phyloP scores from a whole-genome alignment of 1,139 yeast genomes.

The Geotrichum bryndzae region DNA sequence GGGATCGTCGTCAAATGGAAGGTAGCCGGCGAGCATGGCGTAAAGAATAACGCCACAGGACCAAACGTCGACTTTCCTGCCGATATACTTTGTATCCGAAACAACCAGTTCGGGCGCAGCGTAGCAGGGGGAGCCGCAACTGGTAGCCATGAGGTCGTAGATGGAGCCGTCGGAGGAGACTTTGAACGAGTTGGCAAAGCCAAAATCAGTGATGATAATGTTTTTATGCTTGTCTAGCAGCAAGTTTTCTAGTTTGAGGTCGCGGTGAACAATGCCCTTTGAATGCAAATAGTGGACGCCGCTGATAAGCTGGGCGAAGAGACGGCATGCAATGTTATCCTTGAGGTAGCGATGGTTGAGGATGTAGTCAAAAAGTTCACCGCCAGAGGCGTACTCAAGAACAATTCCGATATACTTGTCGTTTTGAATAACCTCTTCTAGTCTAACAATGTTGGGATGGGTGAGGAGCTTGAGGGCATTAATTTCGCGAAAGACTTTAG shows the following conservation, averaged over 20 bases:
- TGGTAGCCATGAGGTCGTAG: slow-evolving; percentile 79
- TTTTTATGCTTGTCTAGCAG: slow-evolving; percentile 74
- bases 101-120: slow-evolving; percentile 97
- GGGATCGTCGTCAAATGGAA: slow-evolving; percentile 97
- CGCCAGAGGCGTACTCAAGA: slow-evolving; percentile 93
- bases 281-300: slow-evolving; percentile 90
- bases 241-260: slow-evolving; percentile 63
- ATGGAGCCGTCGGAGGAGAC: slow-evolving; percentile 29
- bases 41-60: slow-evolving; percentile 91
- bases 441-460: slow-evolving; percentile 87
- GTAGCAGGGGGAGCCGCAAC: slow-evolving; percentile 97
- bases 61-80: slow-evolving; percentile 96
- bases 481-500: slow-evolving; percentile 87
- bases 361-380: slow-evolving; percentile 91
- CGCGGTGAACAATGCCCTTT: slow-evolving; percentile 78
- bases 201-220: slow-evolving; percentile 75
- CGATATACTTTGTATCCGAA: slow-evolving; percentile 80
- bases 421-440: slow-evolving; percentile 89
- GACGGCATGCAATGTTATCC: slow-evolving; percentile 70
- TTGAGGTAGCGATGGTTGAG: slow-evolving; percentile 79
- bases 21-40: slow-evolving; percentile 95
- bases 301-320: slow-evolving; percentile 87
- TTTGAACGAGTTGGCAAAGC: slow-evolving; percentile 81
- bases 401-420: slow-evolving; percentile 96
- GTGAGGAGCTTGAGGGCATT: slow-evolving; percentile 78